Evolutionary conservation across 805 yeast species (phyloP), one percentile per base, ranked within the genome.

Genomic region (Saccharomycopsis sp.): DNA sequence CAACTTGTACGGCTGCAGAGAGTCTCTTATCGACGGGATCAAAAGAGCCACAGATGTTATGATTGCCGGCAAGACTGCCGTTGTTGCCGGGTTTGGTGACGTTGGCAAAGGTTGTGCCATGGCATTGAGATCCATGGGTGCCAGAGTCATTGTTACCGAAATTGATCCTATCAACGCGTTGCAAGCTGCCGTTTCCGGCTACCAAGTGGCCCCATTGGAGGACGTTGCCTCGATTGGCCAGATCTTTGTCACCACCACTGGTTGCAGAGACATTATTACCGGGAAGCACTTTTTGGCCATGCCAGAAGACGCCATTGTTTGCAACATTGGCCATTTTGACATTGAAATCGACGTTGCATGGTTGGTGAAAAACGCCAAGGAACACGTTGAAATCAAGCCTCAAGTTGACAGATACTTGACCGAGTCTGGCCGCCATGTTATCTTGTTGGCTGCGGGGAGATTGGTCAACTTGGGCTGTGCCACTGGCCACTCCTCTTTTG

Each of bases 101-200:
- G 98, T 89, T 62, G 98, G 98, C 74, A 89, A 89, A 75, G 98
- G 98, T 68, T 89, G 98, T 78, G 96, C 96, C 65, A 82, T 87
- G 85, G 95, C 98, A 53, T 78, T 92, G 60, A 81, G 85, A 71
- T 88, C 94, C 63, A 88, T 89, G 96, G 98, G 98, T 74, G 96
- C 98, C 54, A 84, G 96, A 69, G 98, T 89, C 57, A 76, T 92
- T 53, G 87, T 89, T 60, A 82, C 97, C 55, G 98, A 89, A 75
- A 73, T 89, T 60, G 98, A 89, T 69, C 98, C 98, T 62, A 89
- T 89, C 73, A 89, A 89, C 67, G 98, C 98, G 55, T 76, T 89
- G 60, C 98, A 89, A 76, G 98, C 98, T 56, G 96, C 97, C 57
- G 96, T 92, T 67, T 84, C 89, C 55, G 98, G 98, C 66, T 92